Conservation (phyloP, 805 yeast species). For the Metschnikowia matae region DNA sequence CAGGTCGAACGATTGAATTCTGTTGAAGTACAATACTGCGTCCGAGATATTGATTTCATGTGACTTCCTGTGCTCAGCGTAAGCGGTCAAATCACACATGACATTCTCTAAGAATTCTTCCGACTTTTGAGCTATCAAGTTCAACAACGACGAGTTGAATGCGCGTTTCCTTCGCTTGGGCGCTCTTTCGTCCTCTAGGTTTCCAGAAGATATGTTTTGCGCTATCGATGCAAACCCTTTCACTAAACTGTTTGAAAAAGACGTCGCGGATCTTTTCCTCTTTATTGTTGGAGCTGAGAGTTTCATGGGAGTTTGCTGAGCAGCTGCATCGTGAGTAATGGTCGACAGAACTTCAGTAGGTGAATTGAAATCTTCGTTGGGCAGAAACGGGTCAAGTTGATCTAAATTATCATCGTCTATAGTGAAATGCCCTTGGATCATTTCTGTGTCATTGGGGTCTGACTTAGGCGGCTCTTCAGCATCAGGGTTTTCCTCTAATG, state of each 20-base stretch:
- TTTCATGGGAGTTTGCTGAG: background rate
- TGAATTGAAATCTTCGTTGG: background rate
- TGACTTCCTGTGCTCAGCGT: conserved; percentile 31
- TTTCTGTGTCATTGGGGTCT: conserved; percentile 6
- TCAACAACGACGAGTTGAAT: conserved; percentile 14
- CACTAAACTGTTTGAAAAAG: conserved; percentile 3
- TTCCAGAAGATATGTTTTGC: conserved; percentile 8
- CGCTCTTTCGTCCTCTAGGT: background rate
- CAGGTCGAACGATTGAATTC: conserved; percentile 23
- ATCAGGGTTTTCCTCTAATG: background rate
- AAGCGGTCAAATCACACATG: conserved; percentile 33
- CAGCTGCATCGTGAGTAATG: background rate
- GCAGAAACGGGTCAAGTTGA: background rate
- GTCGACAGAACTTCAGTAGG: background rate
- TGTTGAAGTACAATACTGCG: conserved; percentile 30
- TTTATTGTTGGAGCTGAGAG: background rate
- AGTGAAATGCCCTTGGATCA: conserved; percentile 16
- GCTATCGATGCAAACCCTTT: conserved; percentile 15
- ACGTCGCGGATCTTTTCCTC: background rate
- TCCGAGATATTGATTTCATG: conserved; percentile 31
- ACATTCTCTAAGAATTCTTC: conserved; percentile 28
- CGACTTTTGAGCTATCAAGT: conserved; percentile 26
- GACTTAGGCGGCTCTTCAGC: background rate
- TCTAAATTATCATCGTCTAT: conserved; percentile 13
- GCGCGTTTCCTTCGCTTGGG: conserved; percentile 5